Evolutionary conservation across 179 eudicot genomes (phyloP), one percentile per base, ranked within the genome.

Genomic region (Corrigiola litoralis): DNA sequence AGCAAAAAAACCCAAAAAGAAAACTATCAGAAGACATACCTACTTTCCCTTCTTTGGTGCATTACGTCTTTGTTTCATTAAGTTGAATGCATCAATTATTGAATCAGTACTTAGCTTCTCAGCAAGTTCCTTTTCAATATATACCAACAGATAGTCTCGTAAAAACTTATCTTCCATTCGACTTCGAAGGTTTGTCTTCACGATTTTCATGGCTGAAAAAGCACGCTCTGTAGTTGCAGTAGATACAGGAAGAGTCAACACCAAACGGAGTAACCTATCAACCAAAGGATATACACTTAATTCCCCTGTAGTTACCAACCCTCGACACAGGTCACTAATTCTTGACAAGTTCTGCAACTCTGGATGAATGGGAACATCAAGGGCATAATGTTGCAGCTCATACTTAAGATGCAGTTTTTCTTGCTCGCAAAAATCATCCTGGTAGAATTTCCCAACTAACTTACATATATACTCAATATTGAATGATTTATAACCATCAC

Each of bases 111-210:
- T 11, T 3, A 51, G 25, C 25, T 51, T 32, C 61, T 32, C 18
- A 0, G 28, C 41, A 32, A 56, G 17, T n/a, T 56, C 44, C 24
- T 40, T 40, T 40, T 27, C 34, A 23, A 60, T 60, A 38, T 60
- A 38, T 8, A 60, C 49, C 17, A 60, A 1, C 36, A 24, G 0
- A 23, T 37, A 55, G 12, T 34, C 18, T 13, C 47, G 8, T 18
- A 59, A 34, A 38, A 59, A 59, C 0, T 59, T 21, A 34, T 51
- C 31, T 51, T 27, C 56, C 31, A 51, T 51, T n/a, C n/a, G n/a
- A n/a, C n/a, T n/a, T n/a, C n/a, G n/a, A n/a, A n/a, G n/a, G n/a
- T n/a, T n/a, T n/a, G n/a, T n/a, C n/a, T n/a, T n/a, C n/a, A n/a
- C n/a, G n/a, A n/a, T n/a, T n/a, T n/a, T n/a, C n/a, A n/a, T n/a